Evolutionary conservation across 2,329 filamentous ascomycete genomes (phyloP).

Genomic region (Cercospora sesami): DNA sequence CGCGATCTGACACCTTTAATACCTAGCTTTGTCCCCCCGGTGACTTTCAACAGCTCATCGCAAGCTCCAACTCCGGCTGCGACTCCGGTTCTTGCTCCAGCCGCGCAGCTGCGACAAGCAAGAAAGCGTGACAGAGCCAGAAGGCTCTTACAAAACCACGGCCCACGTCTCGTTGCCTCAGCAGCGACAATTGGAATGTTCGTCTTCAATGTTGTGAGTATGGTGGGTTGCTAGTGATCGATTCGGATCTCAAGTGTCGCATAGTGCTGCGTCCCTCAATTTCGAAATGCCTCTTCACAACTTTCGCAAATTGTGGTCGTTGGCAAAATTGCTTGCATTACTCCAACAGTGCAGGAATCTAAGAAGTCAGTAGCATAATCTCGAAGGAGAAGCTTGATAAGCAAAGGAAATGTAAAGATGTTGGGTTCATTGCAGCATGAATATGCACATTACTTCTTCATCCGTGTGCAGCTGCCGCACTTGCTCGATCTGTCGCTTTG

Average conservation of each 20-base stretch:
- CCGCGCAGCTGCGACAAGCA: not conserved
- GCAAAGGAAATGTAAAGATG: not conserved
- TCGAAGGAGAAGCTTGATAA: not conserved
- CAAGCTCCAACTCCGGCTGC: not conserved
- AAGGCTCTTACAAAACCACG: not conserved
- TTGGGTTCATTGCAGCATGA: not conserved
- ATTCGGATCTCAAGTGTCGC: not conserved
- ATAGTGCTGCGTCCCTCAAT: not conserved
- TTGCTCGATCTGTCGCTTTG: not conserved
- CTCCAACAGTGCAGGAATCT: not conserved
- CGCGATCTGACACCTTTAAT: too few species aligned
- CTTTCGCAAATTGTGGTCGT: not conserved
- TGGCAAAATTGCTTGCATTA: not conserved
- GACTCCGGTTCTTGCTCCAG: not conserved
- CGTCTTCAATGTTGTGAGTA: conserved; percentile 2
- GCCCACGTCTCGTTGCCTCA: conserved; percentile 3
- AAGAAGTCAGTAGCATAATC: not conserved
- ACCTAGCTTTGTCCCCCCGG: too few species aligned
- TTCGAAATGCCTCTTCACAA: not conserved
- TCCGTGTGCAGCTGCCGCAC: not conserved
- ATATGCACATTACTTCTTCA: conserved; percentile 1
- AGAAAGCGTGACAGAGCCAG: conserved; percentile 1
- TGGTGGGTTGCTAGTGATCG: not conserved
- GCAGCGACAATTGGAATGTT: not conserved
- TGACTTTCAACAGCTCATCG: not conserved